Base-by-base conservation (phyloP, 768 basidiomycete genomes). In the Kwoniella dendrophila region DNA sequence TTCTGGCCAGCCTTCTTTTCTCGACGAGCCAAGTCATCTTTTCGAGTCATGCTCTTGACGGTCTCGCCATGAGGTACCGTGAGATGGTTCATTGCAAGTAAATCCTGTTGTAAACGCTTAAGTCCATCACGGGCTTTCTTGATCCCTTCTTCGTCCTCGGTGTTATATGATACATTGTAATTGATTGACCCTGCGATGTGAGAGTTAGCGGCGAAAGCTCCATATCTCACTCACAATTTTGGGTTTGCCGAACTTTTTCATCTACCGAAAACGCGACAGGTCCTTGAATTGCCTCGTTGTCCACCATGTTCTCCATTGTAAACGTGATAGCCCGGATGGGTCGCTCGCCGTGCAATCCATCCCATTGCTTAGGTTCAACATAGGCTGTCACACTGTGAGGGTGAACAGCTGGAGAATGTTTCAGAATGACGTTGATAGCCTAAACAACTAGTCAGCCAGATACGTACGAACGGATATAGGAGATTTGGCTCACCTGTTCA, bases 321-420 rank as follows among this genome's bases (percentile, higher is more conserved):
- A 90, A 81, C 24, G 82, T 80, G 24, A 92, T 54, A 2, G 60
- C 56, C 16, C 68, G 55, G 27, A 69, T 56, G 1, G 73, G 75
- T 7, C 40, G 38, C 2, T 34, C 24, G n/a, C 52, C 63, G 18
- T 33, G 32, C 22, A 41, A 47, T n/a, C 49, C 56, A 34, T 62
- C 57, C 72, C 68, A 68, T 29, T 63, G n/a, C 51, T 62, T 78
- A 18, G 88, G 89, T 73, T 89, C 84, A 11, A 90, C 84, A 82
- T 85, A 91, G 2, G 89, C 82, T 18, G 84, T 83, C 74, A 92
- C 77, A 20, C 81, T 76, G 90, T 88, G 69, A 87, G 86, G 0
- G 84, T 85, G 62, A 89, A 87, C 68, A 87, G 86, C 0, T 84
- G 85, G 64, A 84, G 85, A 67, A 78, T 80, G 32, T 90, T 81